Evolutionary conservation across 108 stramenopile species (phyloP).

Genomic region (Halocafeteria seosinensis): DNA sequence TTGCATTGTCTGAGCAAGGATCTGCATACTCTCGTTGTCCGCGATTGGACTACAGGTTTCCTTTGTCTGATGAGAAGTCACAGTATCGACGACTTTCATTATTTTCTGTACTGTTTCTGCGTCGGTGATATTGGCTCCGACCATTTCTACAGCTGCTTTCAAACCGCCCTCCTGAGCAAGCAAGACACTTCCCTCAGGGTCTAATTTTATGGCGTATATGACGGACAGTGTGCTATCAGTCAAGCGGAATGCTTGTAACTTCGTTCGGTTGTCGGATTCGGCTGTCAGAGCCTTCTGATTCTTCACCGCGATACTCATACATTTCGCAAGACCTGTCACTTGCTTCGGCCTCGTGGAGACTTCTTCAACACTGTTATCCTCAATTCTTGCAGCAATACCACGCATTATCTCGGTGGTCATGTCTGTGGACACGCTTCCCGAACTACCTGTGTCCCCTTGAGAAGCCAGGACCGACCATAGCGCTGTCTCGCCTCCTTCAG

Average conservation of each 20-base stretch:
- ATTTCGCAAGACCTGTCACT: too few species aligned
- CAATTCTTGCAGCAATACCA: background rate
- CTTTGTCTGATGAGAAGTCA: too few species aligned
- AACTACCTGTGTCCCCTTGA: background rate
- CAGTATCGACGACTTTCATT: background rate
- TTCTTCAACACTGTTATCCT: background rate
- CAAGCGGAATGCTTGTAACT: too few species aligned
- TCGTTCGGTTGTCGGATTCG: too few species aligned
- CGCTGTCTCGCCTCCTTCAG: background rate
- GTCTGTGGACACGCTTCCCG: background rate
- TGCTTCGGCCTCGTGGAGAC: too few species aligned
- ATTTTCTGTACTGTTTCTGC: background rate
- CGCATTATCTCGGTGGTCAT: background rate
- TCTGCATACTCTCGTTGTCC: background rate
- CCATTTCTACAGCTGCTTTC: background rate
- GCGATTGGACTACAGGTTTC: too few species aligned
- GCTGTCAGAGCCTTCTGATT: too few species aligned
- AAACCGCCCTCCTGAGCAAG: background rate
- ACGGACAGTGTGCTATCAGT: too few species aligned
- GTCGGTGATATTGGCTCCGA: slow-evolving; percentile 2
- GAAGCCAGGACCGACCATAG: slow-evolving; percentile 1
- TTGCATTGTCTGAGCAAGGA: slow-evolving; percentile 1
- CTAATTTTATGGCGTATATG: too few species aligned
- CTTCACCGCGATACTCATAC: too few species aligned
- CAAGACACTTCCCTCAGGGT: too few species aligned